Percentiles rank a stretch among this genome's conserved stretches.
phyloP scores from a whole-genome alignment of 345 rosid genomes.

The Pistacia integerrima region DNA sequence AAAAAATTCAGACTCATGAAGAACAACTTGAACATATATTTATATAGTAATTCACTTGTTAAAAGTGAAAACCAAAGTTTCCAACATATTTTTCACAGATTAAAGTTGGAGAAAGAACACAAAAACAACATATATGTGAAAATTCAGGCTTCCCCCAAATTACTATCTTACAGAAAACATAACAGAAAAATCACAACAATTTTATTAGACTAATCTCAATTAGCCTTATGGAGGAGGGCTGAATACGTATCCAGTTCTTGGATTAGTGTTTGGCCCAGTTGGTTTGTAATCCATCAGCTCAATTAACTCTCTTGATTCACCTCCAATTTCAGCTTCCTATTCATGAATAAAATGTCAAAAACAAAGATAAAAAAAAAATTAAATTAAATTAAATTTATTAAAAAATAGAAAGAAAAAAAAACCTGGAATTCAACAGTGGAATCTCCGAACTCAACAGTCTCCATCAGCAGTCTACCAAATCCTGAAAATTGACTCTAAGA shows the following conservation, averaged over 20 bases:
- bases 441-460: slow-evolving; percentile 29
- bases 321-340: slow-evolving; percentile 37
- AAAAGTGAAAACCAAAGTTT: slow-evolving; percentile 2
- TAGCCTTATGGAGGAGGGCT: slow-evolving; percentile 43
- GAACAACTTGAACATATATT: background rate
- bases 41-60: background rate
- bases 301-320: slow-evolving; percentile 33
- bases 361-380: background rate
- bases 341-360: background rate
- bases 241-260: slow-evolving; percentile 39
- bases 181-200: background rate
- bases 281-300: slow-evolving; percentile 50
- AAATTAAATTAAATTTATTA: background rate
- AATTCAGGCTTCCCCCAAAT: background rate
- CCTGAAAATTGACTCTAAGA: slow-evolving; percentile 25
- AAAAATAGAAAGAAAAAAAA: background rate
- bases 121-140: background rate
- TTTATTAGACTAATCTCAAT: background rate
- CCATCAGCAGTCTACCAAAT: slow-evolving; percentile 33
- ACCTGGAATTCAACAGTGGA: slow-evolving; percentile 35
- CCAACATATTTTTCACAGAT: background rate
- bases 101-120: slow-evolving; percentile 8
- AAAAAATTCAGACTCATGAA: background rate
- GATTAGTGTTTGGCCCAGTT: slow-evolving; percentile 51
- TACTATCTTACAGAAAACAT: background rate